These are phyloP conservation scores for Scenedesmus sp. DNA, from an alignment of 163 green algal species.

Conservation along the genomic window DNA sequence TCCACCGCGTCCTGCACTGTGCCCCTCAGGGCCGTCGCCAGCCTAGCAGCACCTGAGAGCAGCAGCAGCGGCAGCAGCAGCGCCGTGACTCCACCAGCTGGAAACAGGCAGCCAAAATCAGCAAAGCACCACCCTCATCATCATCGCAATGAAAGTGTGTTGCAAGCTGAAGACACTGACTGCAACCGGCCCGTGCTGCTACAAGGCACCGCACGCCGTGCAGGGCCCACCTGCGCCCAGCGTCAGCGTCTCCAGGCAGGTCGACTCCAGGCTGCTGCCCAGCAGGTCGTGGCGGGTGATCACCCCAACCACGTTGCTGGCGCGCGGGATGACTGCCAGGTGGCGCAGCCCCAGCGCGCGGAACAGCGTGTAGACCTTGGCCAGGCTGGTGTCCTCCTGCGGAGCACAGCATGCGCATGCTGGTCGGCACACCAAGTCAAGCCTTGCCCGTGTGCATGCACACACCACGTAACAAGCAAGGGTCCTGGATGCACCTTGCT, in stretches of 20 bases:
- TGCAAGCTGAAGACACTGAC: background rate
- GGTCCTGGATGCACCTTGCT: too few species aligned
- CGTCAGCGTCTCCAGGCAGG: conserved; percentile 17
- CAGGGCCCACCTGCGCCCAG: conserved; percentile 42
- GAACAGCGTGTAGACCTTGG: conserved; percentile 87
- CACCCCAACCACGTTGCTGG: conserved; percentile 75
- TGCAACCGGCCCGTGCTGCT: too few species aligned
- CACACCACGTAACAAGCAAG: too few species aligned
- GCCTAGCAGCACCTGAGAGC: conserved; percentile 25
- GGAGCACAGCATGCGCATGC: too few species aligned
- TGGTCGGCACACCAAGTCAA: too few species aligned
- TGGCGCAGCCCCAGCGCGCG: conserved; percentile 84
- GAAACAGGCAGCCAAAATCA: background rate
- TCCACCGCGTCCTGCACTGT: conserved; percentile 39
- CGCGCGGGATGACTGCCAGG: conserved; percentile 73
- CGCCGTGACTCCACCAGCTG: background rate
- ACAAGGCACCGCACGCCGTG: too few species aligned
- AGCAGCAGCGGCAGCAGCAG: background rate
- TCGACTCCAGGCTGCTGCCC: conserved; percentile 29
- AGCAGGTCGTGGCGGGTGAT: conserved; percentile 88
- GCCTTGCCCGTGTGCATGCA: too few species aligned
- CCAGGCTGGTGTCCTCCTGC: conserved; percentile 78
- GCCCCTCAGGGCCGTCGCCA: conserved; percentile 13
- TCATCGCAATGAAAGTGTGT: background rate
- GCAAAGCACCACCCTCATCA: background rate